Evolutionary conservation across 345 rosid genomes (phyloP).

Genomic region (Sisymbrium irio): DNA sequence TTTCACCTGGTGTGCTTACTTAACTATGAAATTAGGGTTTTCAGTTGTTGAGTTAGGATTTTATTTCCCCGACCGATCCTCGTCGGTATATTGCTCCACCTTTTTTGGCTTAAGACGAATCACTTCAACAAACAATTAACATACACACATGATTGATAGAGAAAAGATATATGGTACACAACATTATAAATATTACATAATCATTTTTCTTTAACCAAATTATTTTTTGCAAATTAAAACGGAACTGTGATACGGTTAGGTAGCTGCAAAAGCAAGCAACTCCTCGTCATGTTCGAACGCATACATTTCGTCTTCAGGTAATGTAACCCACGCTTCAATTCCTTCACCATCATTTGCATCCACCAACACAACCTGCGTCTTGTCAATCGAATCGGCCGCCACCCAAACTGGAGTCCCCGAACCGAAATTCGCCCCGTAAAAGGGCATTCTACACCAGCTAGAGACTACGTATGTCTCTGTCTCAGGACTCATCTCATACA

Average conservation of each 20-base stretch:
- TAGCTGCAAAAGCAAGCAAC: neutral
- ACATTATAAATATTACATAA: neutral
- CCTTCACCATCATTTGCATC: constrained; percentile 3
- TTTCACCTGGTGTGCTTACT: too few species aligned
- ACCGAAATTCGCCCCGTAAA: neutral
- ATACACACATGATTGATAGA: too few species aligned
- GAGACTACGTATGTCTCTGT: neutral
- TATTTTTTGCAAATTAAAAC: neutral
- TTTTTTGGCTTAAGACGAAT: too few species aligned
- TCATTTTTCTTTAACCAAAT: neutral
- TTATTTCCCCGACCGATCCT: too few species aligned
- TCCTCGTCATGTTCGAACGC: neutral
- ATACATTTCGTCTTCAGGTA: neutral
- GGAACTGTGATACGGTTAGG: neutral
- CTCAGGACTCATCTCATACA: neutral
- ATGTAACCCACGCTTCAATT: neutral
- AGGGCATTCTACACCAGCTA: neutral
- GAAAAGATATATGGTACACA: too few species aligned
- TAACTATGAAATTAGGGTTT: too few species aligned
- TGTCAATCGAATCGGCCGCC: neutral
- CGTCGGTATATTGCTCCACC: too few species aligned
- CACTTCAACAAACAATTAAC: too few species aligned
- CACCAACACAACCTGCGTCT: neutral
- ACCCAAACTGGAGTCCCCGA: neutral
- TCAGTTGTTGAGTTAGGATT: too few species aligned